These are phyloP conservation scores for Leccinum rimulosum DNA, from an alignment of 768 basidiomycete species.

Conservation along the genomic window DNA sequence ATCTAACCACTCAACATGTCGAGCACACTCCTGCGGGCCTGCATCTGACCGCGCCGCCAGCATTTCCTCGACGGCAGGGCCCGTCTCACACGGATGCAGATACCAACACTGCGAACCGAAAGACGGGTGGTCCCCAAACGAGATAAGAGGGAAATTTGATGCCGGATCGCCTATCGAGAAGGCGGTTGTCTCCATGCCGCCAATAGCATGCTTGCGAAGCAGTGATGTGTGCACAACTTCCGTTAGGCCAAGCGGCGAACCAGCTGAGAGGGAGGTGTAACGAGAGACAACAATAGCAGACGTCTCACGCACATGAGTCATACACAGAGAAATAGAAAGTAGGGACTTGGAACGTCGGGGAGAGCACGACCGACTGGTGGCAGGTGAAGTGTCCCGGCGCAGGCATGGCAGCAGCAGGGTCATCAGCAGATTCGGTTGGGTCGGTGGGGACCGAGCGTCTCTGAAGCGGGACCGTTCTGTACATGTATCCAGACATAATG, in stretches of 20 bases:
- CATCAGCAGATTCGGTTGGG: conserved; percentile 28
- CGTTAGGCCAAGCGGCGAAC: conserved; percentile 55
- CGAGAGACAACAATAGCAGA: conserved; percentile 10
- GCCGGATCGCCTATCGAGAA: conserved; percentile 53
- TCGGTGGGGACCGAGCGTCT: conserved; percentile 6
- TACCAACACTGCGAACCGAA: conserved; percentile 78
- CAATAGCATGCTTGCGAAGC: conserved; percentile 50
- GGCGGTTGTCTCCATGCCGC: conserved; percentile 43
- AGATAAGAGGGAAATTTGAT: conserved; percentile 70
- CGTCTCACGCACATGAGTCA: conserved; percentile 56
- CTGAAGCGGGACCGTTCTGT: conserved; percentile 33
- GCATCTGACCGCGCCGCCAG: conserved; percentile 41
- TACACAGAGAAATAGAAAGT: conserved; percentile 79
- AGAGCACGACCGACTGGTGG: conserved; percentile 71
- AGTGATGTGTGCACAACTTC: conserved; percentile 58
- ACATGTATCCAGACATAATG: conserved; percentile 52
- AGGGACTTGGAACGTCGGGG: conserved; percentile 78
- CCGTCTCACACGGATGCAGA: conserved; percentile 84
- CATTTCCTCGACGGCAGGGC: conserved; percentile 64
- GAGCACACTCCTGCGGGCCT: conserved; percentile 14
- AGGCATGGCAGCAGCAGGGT: conserved; percentile 37
- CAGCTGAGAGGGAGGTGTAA: conserved; percentile 45
- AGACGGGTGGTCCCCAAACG: conserved; percentile 85
- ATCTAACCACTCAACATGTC: conserved; percentile 50
- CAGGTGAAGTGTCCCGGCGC: conserved; percentile 40